Percentiles rank a stretch among this genome's conserved stretches.
phyloP scores from a whole-genome alignment of 805 yeast species.

The Pichia exigua region DNA sequence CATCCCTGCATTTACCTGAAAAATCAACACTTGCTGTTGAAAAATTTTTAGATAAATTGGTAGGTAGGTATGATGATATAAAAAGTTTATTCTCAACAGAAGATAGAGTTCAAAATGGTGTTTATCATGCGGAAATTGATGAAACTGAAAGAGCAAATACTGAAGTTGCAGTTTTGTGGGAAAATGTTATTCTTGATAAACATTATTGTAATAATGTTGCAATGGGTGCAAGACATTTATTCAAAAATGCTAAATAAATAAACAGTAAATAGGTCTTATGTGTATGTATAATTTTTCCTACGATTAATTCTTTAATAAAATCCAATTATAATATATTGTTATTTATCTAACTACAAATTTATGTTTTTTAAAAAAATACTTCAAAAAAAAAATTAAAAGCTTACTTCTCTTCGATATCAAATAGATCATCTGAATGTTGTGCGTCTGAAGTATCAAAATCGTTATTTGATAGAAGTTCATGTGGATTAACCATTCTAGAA shows the following conservation, averaged over 20 bases:
- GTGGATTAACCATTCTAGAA: conserved; percentile 24
- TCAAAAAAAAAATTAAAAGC: background rate
- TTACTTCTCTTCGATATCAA: conserved; percentile 12
- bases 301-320: background rate
- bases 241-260: conserved; percentile 27
- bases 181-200: conserved; percentile 63
- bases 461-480: conserved; percentile 4
- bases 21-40: conserved; percentile 73
- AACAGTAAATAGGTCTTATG: background rate
- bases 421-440: conserved; percentile 9
- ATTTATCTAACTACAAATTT: background rate
- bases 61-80: conserved; percentile 62
- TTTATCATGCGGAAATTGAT: conserved; percentile 54
- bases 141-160: conserved; percentile 73
- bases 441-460: conserved; percentile 3
- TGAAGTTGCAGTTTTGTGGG: conserved; percentile 90
- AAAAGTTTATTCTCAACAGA: conserved; percentile 79
- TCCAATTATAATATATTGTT: background rate
- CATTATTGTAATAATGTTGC: conserved; percentile 83
- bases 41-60: conserved; percentile 70
- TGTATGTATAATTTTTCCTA: background rate
- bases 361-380: background rate
- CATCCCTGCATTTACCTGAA: conserved; percentile 74
- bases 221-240: conserved; percentile 46
- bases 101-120: conserved; percentile 80